Conservation (phyloP, 176 grass and related monocot species). For the Olyra latifolia region DNA sequence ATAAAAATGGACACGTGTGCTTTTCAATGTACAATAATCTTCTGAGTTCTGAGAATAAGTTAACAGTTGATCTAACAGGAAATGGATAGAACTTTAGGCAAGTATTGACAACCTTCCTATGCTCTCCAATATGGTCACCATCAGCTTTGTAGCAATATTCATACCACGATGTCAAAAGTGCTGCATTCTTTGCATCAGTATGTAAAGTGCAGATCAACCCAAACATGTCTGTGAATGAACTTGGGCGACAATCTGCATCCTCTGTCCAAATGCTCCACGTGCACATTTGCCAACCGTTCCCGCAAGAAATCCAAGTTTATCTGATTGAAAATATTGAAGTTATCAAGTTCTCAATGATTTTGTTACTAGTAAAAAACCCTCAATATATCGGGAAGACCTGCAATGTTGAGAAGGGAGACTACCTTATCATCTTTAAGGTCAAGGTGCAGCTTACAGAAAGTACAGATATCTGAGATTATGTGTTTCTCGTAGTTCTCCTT, state of each 20-base stretch:
- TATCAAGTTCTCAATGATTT: constrained; percentile 10
- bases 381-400: not conserved
- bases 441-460: constrained; percentile 61
- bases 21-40: constrained; percentile 1
- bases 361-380: not conserved
- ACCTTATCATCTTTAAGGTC: constrained; percentile 90
- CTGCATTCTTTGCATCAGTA: constrained; percentile 69
- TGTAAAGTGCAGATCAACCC: constrained; percentile 81
- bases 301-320: constrained; percentile 72
- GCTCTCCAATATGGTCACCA: not conserved
- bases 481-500: constrained; percentile 65
- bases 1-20: not conserved
- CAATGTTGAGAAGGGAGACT: constrained; percentile 26
- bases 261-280: constrained; percentile 73
- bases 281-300: constrained; percentile 61
- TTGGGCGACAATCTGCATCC: constrained; percentile 82
- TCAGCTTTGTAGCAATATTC: constrained; percentile 5
- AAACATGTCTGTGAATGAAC: constrained; percentile 71
- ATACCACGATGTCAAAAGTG: constrained; percentile 84
- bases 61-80: constrained; percentile 20
- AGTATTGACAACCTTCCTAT: not conserved
- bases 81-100: not conserved
- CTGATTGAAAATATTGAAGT: constrained; percentile 43
- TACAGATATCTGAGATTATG: constrained; percentile 77
- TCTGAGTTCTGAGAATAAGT: constrained; percentile 7